Evolutionary conservation across 2,329 filamentous ascomycete species (phyloP).

Genomic region (Fusarium sp.): DNA sequence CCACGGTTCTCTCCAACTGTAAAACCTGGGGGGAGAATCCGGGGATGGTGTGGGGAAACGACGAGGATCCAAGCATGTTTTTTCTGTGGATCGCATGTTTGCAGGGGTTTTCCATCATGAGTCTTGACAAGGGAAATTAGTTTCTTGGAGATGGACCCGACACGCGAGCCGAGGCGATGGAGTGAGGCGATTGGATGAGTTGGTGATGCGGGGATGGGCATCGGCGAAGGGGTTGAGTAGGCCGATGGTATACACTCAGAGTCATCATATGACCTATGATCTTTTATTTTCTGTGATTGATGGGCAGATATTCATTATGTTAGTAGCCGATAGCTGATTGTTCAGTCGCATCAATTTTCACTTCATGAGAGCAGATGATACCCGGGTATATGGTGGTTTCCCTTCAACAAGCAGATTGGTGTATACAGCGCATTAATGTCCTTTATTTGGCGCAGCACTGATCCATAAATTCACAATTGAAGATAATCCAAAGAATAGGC

Average conservation of each 20-base stretch:
- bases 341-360: no score
- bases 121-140: background rate
- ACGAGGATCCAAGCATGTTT: constrained; percentile 36
- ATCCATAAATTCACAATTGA: no score
- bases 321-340: no score
- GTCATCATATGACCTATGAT: constrained; percentile 7
- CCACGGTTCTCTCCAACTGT: constrained; percentile 17
- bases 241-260: constrained; percentile 6
- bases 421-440: no score
- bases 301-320: no score
- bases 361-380: no score
- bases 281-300: background rate
- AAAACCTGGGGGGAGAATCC: constrained; percentile 45
- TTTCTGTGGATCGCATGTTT: constrained; percentile 8
- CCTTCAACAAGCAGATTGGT: no score
- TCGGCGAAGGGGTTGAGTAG: constrained; percentile 10
- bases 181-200: constrained; percentile 41
- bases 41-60: constrained; percentile 40
- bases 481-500: no score
- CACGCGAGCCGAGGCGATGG: constrained; percentile 49
- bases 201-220: constrained; percentile 16
- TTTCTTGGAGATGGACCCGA: constrained; percentile 39
- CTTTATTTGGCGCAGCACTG: no score
- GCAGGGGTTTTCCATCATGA: constrained; percentile 22
- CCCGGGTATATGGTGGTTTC: no score